Evolutionary conservation across 345 rosid genomes (phyloP), one percentile per base, ranked within the genome.

Genomic region (Euclidium syriacum): DNA sequence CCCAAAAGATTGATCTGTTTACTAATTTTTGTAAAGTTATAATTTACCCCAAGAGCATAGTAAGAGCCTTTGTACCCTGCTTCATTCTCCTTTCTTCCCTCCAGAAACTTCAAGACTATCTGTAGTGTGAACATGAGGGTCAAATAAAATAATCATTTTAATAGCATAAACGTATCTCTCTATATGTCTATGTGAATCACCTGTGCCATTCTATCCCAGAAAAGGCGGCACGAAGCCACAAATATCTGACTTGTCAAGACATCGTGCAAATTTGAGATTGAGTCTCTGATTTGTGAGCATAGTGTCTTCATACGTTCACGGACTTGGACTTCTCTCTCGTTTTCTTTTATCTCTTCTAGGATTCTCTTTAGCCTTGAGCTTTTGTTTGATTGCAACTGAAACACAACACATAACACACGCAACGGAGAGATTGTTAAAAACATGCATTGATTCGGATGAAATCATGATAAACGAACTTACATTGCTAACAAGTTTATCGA

Each of bases 181-280:
- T 10, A 3, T 14, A 3, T 10, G 14, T 26, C 12, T 36, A 15
- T 9, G 7, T 15, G 25, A 39, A 39, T 41, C 17, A 90, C 97
- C 86, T 90, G 92, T 54, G 96, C 99, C 92, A 88, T 85, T 73
- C 86, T 80, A 65, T 94, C 99, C 97, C 97, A 94, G 61, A 90
- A 82, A 47, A 90, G 92, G 24, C 96, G 90, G 71, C 90, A 83
- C 17, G 79, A 76, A 59, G 97, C 87, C 10, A 90, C 81, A 69
- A 94, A 94, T 63, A 94, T 87, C 77, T 77, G 68, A 57, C 85
- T 83, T 25, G 90, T 72, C 63, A 87, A 94, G 52, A 84, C 89
- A 43, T 81, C 87, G 15, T 94, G 92, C 64, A 94, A 70, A 70
- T 87, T 94, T 40, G 88, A 75, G 64, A 87, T 79, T 7, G 87